Evolutionary conservation across 768 basidiomycete species (phyloP).

Genomic region (Coprinopsis strossmayeri): DNA sequence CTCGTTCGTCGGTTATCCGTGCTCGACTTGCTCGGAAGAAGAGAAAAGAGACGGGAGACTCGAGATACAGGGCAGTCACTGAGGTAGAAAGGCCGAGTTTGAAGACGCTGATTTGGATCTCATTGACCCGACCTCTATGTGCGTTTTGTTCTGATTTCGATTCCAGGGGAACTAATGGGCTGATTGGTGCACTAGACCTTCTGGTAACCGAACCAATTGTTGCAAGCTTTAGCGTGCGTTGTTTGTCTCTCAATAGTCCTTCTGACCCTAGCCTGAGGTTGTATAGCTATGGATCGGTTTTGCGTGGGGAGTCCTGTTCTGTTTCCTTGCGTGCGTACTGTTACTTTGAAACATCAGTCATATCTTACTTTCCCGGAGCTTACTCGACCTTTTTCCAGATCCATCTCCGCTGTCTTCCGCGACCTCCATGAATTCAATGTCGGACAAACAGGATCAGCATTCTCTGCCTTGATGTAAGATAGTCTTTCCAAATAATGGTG

Average conservation of each 20-base stretch:
- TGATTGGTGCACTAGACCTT: conserved; percentile 34
- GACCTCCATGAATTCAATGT: conserved; percentile 52
- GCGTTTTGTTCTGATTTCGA: neutral
- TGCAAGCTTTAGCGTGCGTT: conserved; percentile 58
- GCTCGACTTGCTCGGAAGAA: conserved; percentile 53
- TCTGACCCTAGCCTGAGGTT: conserved; percentile 20
- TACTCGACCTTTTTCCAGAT: conserved; percentile 25
- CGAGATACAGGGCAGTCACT: conserved; percentile 52
- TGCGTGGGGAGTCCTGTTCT: conserved; percentile 71
- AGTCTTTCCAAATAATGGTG: too few species aligned
- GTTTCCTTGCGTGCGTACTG: conserved; percentile 49
- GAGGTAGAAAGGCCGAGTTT: conserved; percentile 59
- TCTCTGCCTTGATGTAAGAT: conserved; percentile 48
- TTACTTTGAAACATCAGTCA: too few species aligned
- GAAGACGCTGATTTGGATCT: conserved; percentile 56
- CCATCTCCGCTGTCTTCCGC: conserved; percentile 49
- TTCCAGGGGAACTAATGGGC: neutral
- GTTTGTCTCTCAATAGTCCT: conserved; percentile 17
- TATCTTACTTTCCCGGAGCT: neutral
- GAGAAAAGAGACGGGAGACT: conserved; percentile 60
- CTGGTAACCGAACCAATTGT: conserved; percentile 72
- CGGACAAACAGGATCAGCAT: conserved; percentile 55
- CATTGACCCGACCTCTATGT: conserved; percentile 69
- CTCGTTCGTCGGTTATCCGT: conserved; percentile 65
- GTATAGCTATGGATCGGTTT: conserved; percentile 65